phyloP scores from a whole-genome alignment of 257 asterid genomes.

The Schizonepeta tenuifolia region DNA sequence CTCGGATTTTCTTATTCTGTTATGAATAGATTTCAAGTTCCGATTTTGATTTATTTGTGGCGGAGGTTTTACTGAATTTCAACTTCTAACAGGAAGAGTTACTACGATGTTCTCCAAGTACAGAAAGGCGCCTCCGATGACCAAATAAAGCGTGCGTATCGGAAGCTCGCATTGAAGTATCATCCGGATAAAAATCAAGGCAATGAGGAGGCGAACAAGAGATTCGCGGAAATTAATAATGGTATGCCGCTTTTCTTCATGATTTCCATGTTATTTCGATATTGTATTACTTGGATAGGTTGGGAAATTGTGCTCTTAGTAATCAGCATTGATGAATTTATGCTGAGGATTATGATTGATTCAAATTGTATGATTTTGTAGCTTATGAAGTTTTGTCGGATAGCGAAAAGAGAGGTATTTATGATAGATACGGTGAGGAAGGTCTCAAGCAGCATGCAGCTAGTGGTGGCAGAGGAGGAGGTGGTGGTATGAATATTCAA shows the following conservation, averaged over 20 bases:
- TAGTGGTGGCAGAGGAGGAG: conserved; percentile 77
- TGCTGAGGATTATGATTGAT: conserved; percentile 28
- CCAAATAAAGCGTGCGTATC: conserved; percentile 87
- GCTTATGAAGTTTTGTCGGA: conserved; percentile 94
- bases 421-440: conserved; percentile 86
- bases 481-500: conserved; percentile 87
- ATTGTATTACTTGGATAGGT: background rate
- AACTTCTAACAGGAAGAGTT: conserved; percentile 66
- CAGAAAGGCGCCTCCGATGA: conserved; percentile 85
- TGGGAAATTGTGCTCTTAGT: background rate
- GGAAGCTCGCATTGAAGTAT: conserved; percentile 93
- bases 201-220: conserved; percentile 91
- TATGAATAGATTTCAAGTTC: background rate
- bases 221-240: conserved; percentile 88
- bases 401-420: conserved; percentile 79
- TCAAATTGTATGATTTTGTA: conserved; percentile 40
- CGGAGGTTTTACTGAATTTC: conserved; percentile 22
- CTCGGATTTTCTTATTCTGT: background rate
- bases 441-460: conserved; percentile 96
- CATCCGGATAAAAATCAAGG: conserved; percentile 94
- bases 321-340: conserved; percentile 7
- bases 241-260: conserved; percentile 45
- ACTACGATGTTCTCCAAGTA: conserved; percentile 80
- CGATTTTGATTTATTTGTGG: background rate
- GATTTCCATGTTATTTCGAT: background rate